These are phyloP conservation scores for Fusarium setosum DNA, from an alignment of 2,329 filamentous ascomycete species.

Conservation along the genomic window DNA sequence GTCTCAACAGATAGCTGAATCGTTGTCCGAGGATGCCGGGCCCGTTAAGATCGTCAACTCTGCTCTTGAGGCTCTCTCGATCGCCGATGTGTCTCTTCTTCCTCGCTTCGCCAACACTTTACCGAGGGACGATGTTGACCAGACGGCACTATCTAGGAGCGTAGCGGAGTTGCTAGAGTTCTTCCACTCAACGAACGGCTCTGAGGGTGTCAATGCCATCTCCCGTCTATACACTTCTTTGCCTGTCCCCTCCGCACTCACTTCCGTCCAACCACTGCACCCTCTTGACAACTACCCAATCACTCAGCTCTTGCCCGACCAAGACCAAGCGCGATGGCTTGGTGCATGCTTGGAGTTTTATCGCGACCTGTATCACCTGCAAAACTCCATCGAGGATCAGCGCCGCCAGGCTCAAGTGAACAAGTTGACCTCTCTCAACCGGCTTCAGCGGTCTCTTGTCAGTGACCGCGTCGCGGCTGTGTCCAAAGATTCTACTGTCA, in stretches of 20 bases:
- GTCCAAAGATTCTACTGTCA: constrained; percentile 70
- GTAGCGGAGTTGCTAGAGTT: constrained; percentile 45
- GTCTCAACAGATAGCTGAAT: constrained; percentile 47
- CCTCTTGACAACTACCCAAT: constrained; percentile 68
- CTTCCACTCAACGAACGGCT: constrained; percentile 47
- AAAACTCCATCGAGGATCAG: constrained; percentile 55
- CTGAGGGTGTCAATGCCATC: constrained; percentile 47
- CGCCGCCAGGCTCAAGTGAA: constrained; percentile 55
- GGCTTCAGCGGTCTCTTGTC: constrained; percentile 70
- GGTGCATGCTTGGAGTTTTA: constrained; percentile 64
- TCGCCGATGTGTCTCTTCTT: constrained; percentile 57
- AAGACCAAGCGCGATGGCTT: constrained; percentile 58
- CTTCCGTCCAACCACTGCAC: constrained; percentile 62
- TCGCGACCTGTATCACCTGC: constrained; percentile 56
- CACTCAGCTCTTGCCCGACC: constrained; percentile 56
- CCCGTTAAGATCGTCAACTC: constrained; percentile 45
- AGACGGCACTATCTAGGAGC: constrained; percentile 13
- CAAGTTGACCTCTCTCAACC: constrained; percentile 66
- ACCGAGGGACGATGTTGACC: constrained; percentile 9
- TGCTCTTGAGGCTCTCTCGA: constrained; percentile 60
- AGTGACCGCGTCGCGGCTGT: constrained; percentile 65
- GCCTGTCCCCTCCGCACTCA: constrained; percentile 31
- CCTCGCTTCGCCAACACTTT: constrained; percentile 45
- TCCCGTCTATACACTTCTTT: constrained; percentile 50
- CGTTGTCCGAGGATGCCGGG: constrained; percentile 34